Conservation (phyloP, 2,329 filamentous ascomycete species). For the Phialophora chinensis region DNA sequence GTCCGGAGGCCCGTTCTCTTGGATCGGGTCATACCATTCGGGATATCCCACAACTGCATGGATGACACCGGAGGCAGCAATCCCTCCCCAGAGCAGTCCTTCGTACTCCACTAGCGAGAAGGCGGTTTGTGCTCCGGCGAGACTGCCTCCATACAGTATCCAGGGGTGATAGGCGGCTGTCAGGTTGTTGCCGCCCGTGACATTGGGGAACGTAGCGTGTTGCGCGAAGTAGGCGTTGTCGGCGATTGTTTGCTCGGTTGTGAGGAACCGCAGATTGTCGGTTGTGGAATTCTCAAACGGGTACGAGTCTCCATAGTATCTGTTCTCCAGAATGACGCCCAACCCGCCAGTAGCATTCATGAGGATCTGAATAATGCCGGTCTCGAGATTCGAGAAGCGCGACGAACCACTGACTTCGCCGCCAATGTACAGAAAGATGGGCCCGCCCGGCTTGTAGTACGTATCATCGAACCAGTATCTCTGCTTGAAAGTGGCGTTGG, state of each 20-base stretch:
- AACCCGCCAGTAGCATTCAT: conserved; percentile 61
- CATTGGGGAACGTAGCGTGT: conserved; percentile 41
- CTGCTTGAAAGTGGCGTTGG: conserved; percentile 58
- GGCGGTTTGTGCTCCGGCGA: conserved; percentile 52
- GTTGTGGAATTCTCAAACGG: conserved; percentile 48
- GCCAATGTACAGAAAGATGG: conserved; percentile 51
- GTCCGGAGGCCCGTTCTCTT: conserved; percentile 57
- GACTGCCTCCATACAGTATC: conserved; percentile 56
- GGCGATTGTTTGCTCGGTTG: conserved; percentile 51
- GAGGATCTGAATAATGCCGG: conserved; percentile 58
- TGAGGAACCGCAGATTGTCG: conserved; percentile 52
- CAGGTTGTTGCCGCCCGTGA: conserved; percentile 43
- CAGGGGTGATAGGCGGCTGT: conserved; percentile 52
- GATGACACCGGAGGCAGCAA: conserved; percentile 55
- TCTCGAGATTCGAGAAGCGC: conserved; percentile 52
- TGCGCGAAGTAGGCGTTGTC: conserved; percentile 54
- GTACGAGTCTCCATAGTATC: conserved; percentile 51
- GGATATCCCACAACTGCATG: conserved; percentile 53
- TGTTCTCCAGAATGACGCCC: conserved; percentile 53
- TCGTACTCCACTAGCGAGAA: conserved; percentile 51
- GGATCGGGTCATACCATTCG: conserved; percentile 58
- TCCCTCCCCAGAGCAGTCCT: conserved; percentile 52
- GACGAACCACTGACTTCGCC: conserved; percentile 48
- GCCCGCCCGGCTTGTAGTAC: conserved; percentile 62
- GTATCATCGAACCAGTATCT: conserved; percentile 61